These are phyloP conservation scores for Sphaerobolus stellatus DNA, from an alignment of 1,284 basidiomycete genomes.

Conservation along the genomic window DNA sequence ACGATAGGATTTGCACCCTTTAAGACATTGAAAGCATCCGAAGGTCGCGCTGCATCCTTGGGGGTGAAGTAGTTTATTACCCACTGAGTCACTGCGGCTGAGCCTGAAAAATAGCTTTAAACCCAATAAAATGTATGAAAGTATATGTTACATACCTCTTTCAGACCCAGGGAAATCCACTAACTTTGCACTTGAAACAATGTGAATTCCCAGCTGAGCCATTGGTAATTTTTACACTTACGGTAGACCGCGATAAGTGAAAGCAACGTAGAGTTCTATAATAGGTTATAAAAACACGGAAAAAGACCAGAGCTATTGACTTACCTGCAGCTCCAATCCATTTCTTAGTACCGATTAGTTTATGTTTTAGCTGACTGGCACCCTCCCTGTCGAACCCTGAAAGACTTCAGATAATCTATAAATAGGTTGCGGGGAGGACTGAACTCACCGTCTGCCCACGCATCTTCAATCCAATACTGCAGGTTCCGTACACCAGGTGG, in stretches of 20 bases:
- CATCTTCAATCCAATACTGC: conserved; percentile 75
- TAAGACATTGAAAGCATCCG: conserved; percentile 49
- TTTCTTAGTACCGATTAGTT: conserved; percentile 62
- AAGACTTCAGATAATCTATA: background rate
- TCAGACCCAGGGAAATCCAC: conserved; percentile 36
- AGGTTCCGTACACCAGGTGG: conserved; percentile 71
- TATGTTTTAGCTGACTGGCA: conserved; percentile 52
- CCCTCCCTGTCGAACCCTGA: conserved; percentile 76
- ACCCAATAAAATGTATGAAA: background rate
- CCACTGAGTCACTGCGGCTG: conserved; percentile 58
- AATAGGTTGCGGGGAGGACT: background rate
- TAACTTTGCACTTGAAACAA: conserved; percentile 49
- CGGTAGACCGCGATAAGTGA: conserved; percentile 75
- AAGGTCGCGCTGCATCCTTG: conserved; percentile 24
- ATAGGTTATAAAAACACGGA: conserved; percentile 12
- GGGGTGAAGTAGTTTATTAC: conserved; percentile 64
- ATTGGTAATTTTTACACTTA: conserved; percentile 36
- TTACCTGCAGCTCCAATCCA: conserved; percentile 80
- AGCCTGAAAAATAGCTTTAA: conserved; percentile 30
- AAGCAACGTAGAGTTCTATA: conserved; percentile 65
- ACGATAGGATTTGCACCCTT: conserved; percentile 49
- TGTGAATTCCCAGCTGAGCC: conserved; percentile 3
- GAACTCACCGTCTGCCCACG: conserved; percentile 65
- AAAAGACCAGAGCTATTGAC: conserved; percentile 10
- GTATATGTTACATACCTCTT: background rate